Conservation (phyloP, 345 rosid genomes). For the Eutrema heterophyllum region DNA sequence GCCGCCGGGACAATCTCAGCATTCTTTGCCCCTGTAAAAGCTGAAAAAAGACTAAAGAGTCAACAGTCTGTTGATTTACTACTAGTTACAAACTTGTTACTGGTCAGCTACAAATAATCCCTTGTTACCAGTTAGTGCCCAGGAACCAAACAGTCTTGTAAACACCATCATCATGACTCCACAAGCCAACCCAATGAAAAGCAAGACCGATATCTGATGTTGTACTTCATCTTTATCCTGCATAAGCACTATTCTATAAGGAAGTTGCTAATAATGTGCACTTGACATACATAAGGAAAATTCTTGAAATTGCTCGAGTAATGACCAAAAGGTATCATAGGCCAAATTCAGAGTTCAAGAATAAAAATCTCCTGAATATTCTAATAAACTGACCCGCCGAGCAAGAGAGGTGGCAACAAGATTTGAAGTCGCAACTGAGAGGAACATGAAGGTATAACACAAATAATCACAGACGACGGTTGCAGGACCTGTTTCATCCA, state of each 20-base stretch:
- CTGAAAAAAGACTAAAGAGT: slow-evolving; percentile 39
- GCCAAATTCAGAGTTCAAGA: not conserved
- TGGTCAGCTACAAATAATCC: not conserved
- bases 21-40: slow-evolving; percentile 72
- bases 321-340: not conserved
- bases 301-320: not conserved
- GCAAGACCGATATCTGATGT: slow-evolving; percentile 84
- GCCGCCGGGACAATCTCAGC: slow-evolving; percentile 73
- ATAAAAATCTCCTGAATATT: not conserved
- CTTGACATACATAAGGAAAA: not conserved
- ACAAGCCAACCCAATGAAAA: slow-evolving; percentile 66
- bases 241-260: slow-evolving; percentile 20
- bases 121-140: slow-evolving; percentile 70
- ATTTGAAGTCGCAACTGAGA: slow-evolving; percentile 56
- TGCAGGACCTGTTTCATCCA: slow-evolving; percentile 43
- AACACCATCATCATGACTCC: slow-evolving; percentile 66
- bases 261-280: not conserved
- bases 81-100: slow-evolving; percentile 5
- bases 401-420: slow-evolving; percentile 58
- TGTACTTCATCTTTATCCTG: slow-evolving; percentile 84
- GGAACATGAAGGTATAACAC: slow-evolving; percentile 55
- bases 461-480: slow-evolving; percentile 51
- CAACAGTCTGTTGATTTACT: not conserved
- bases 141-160: slow-evolving; percentile 64
- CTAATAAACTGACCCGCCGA: slow-evolving; percentile 34